These are phyloP conservation scores for Cytospora mali DNA, from an alignment of 2,329 filamentous ascomycete species.

Conservation along the genomic window DNA sequence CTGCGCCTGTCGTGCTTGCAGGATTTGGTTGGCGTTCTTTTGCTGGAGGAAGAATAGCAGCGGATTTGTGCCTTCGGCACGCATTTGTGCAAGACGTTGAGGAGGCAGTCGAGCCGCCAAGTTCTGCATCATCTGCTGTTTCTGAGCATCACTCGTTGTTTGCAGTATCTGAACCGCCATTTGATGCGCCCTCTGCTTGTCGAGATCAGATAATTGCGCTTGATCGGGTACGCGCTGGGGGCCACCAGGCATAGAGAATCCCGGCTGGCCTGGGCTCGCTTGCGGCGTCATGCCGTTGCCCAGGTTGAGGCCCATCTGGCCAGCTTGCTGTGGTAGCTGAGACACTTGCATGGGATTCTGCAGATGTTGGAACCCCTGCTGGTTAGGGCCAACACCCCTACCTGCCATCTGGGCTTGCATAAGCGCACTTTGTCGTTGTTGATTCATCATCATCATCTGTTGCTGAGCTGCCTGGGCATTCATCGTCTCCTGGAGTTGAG, in stretches of 20 bases:
- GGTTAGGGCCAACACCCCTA: constrained; percentile 51
- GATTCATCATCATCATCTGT: constrained; percentile 26
- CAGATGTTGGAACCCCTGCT: constrained; percentile 59
- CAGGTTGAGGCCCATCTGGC: constrained; percentile 45
- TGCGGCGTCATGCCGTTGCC: constrained; percentile 44
- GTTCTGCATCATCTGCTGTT: constrained; percentile 44
- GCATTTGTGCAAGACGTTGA: constrained; percentile 47
- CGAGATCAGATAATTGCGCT: constrained; percentile 45
- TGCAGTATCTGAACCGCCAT: constrained; percentile 46
- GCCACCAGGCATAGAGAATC: constrained; percentile 41
- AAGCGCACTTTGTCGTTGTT: constrained; percentile 41
- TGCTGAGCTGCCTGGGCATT: constrained; percentile 37
- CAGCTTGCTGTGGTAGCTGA: constrained; percentile 52
- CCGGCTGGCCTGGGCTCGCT: constrained; percentile 47
- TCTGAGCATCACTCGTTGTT: constrained; percentile 48
- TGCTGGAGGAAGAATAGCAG: constrained; percentile 53
- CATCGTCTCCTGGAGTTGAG: constrained; percentile 52
- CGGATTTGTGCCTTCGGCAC: constrained; percentile 51
- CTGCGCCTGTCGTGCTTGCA: constrained; percentile 39
- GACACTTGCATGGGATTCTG: constrained; percentile 62
- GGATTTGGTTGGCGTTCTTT: constrained; percentile 38
- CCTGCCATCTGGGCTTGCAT: constrained; percentile 55
- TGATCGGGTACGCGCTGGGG: constrained; percentile 42
- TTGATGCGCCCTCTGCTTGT: constrained; percentile 49
- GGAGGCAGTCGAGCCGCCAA: constrained; percentile 43